Base-by-base conservation (phyloP, 1,284 basidiomycete species). In the Ceratobasidium sp. region DNA sequence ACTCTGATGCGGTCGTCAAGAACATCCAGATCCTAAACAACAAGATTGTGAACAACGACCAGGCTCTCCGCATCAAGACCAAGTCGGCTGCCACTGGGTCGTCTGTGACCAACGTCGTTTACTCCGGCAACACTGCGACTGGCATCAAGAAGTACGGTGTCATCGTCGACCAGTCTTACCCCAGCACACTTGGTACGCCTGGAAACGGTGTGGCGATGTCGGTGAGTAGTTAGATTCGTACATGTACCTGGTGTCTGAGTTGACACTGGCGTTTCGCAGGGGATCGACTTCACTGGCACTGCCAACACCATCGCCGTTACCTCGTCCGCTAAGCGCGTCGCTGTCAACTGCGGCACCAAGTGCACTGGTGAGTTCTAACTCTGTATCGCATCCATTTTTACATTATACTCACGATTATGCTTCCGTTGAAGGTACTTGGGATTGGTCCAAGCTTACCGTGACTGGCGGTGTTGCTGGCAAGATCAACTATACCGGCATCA, bases 21-120 rank as follows among this genome's bases (percentile, higher is more conserved):
- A 74, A 73, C 36, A 77, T 80, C 9, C 66, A 65, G 19, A 78
- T 80, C 75, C 69, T 74, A 64, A 75, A 77, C 53, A 77, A 73
- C 60, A 74, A 75, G 51, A 72, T 79, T 56, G 53, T 76, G 31
- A 73, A 77, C 56, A 77, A 76, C 15, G 73, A 77, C 59, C 77
- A 79, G 53, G 78, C 77, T 14, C 73, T 76, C 0, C 62, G 79
- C 5, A 79, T 79, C 78, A 79, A 79, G 77, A 78, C 76, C 24
- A 78, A 79, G 48, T 74, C 77, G 4, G 76, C 71, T 31, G 77
- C 78, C 3, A 78, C 75, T 27, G 59, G 45, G 54, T 77, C 76
- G 9, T 50, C 62, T 8, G 78, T 79, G 27, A 75, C 77, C 48
- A 75, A 77, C 51, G 69, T 79, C 31, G 67, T 62, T 1, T 80